phyloP scores from a whole-genome alignment of 2,329 filamentous ascomycete genomes.

The Blumeria hordei region DNA sequence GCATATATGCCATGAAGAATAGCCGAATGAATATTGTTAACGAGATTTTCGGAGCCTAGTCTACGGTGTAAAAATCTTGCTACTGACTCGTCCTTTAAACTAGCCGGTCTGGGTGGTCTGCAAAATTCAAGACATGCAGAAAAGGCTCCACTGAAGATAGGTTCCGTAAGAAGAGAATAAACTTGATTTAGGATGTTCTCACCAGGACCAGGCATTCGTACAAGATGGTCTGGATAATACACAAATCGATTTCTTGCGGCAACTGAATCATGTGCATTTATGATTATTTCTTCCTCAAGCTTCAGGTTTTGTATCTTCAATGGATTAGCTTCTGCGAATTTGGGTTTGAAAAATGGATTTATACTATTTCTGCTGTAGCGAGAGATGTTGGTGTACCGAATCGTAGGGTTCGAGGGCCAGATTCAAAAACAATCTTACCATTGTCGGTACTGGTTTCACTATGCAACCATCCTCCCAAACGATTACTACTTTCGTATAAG shows the following conservation, averaged over 20 bases:
- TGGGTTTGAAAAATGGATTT: neutral
- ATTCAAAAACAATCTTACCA: conserved; percentile 53
- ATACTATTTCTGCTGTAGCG: conserved; percentile 9
- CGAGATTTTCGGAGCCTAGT: conserved; percentile 26
- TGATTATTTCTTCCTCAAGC: conserved; percentile 29
- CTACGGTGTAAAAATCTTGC: conserved; percentile 36
- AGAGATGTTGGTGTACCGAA: conserved; percentile 8
- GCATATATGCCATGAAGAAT: conserved; percentile 76
- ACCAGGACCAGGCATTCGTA: conserved; percentile 29
- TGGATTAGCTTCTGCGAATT: neutral
- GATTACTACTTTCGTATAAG: conserved; percentile 47
- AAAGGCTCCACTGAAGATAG: conserved; percentile 25
- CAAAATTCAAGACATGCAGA: conserved; percentile 12
- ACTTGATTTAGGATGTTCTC: conserved; percentile 14
- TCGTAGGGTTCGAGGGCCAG: conserved; percentile 38
- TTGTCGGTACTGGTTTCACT: conserved; percentile 34
- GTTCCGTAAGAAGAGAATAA: conserved; percentile 22
- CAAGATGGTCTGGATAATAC: conserved; percentile 70
- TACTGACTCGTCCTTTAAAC: conserved; percentile 42
- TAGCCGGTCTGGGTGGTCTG: conserved; percentile 13
- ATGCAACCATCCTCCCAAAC: conserved; percentile 65
- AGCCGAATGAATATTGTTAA: conserved; percentile 53
- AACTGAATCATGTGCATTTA: conserved; percentile 24
- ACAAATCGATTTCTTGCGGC: conserved; percentile 46
- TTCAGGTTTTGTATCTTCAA: conserved; percentile 31